Conservation (phyloP, 305 asterid genomes). For the Lippia alba region DNA sequence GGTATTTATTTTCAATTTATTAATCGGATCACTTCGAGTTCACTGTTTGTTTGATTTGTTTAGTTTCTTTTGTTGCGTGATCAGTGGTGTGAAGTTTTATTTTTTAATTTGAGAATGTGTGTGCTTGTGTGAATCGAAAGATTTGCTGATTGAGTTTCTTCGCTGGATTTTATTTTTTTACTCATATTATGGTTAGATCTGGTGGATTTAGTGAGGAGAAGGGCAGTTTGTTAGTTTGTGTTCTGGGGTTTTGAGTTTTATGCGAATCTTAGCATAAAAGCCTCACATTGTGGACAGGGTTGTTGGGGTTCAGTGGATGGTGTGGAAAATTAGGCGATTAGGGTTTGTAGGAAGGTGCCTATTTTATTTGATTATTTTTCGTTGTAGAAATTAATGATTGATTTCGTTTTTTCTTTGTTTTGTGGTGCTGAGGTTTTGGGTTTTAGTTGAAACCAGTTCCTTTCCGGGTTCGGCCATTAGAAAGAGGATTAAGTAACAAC, state of each 20-base stretch:
- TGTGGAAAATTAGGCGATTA: slow-evolving; percentile 28
- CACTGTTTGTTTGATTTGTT: slow-evolving; percentile 27
- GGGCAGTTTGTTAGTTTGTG: slow-evolving; percentile 24
- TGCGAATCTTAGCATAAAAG: slow-evolving; percentile 12
- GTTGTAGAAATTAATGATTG: background rate
- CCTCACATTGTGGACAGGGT: slow-evolving; percentile 12
- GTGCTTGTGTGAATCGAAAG: slow-evolving; percentile 18
- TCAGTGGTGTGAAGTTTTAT: slow-evolving; percentile 26
- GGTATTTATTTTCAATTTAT: background rate
- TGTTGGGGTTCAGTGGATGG: slow-evolving; percentile 25
- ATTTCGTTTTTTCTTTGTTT: background rate
- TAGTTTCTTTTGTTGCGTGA: slow-evolving; percentile 25
- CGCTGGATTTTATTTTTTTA: slow-evolving; percentile 17
- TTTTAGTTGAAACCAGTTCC: slow-evolving; percentile 24
- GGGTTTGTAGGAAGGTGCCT: slow-evolving; percentile 38
- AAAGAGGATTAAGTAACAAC: background rate
- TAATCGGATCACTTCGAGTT: slow-evolving; percentile 35
- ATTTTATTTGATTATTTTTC: background rate
- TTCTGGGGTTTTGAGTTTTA: slow-evolving; percentile 23
- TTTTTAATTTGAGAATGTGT: slow-evolving; percentile 32
- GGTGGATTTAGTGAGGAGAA: slow-evolving; percentile 25
- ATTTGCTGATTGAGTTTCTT: slow-evolving; percentile 25
- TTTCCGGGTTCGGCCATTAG: background rate
- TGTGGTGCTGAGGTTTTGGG: slow-evolving; percentile 25
- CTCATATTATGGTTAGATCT: slow-evolving; percentile 42